Evolutionary conservation across 2,329 filamentous ascomycete genomes (phyloP).

Genomic region (Ophiosphaerella herpotricha): DNA sequence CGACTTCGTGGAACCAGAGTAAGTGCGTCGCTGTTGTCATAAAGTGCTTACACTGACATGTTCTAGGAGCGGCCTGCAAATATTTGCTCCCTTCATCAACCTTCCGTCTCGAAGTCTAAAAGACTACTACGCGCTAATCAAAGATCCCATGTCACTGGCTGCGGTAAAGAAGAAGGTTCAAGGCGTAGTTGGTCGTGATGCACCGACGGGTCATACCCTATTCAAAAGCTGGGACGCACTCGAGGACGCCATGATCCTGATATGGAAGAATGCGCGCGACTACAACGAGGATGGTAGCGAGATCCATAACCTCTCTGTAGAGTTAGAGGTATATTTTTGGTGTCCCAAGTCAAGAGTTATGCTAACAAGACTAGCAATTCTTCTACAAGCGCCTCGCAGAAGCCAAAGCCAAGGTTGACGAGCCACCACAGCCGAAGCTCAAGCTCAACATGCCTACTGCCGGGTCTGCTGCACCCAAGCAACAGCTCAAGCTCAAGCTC

Average conservation of each 20-base stretch:
- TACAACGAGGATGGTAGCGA: conserved; percentile 94
- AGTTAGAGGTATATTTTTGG: conserved; percentile 69
- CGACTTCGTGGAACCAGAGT: conserved; percentile 62
- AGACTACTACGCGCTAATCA: conserved; percentile 86
- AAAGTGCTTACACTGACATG: conserved; percentile 9
- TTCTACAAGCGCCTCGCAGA: conserved; percentile 71
- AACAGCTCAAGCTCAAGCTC: conserved; percentile 67
- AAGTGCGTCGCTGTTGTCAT: conserved; percentile 1
- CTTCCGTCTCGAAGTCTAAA: conserved; percentile 75
- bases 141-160: conserved; percentile 77
- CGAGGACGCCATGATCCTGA: conserved; percentile 75
- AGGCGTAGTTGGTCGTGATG: conserved; percentile 70
- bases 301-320: conserved; percentile 75
- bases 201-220: conserved; percentile 64
- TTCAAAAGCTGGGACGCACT: conserved; percentile 84
- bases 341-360: background rate
- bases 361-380: conserved; percentile 59
- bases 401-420: conserved; percentile 72
- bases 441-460: conserved; percentile 71
- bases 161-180: conserved; percentile 77
- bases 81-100: conserved; percentile 75
- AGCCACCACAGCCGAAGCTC: conserved; percentile 76
- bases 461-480: conserved; percentile 31
- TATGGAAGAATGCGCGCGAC: conserved; percentile 86
- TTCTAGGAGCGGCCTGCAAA: conserved; percentile 63